phyloP scores from a whole-genome alignment of 257 asterid genomes.

The Orobanche coerulescens region DNA sequence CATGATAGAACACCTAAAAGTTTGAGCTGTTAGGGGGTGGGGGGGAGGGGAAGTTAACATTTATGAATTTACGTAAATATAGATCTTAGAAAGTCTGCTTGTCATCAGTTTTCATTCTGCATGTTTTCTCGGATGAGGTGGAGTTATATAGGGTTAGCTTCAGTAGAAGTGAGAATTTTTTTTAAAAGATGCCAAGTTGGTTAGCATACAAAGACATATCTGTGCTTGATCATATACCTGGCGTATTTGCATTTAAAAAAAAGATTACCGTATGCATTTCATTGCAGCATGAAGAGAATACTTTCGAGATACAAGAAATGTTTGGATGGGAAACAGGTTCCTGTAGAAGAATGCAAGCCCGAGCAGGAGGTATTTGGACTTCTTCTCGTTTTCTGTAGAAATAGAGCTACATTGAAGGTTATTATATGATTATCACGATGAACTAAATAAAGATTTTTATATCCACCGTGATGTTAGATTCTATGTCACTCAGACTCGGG shows the following conservation, averaged over 20 bases:
- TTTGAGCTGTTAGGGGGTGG: too few relatives aligned
- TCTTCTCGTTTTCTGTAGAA: background rate
- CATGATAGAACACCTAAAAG: too few relatives aligned
- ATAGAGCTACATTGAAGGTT: background rate
- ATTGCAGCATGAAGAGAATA: slow-evolving; percentile 56
- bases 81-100: too few relatives aligned
- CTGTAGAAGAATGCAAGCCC: slow-evolving; percentile 31
- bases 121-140: too few relatives aligned
- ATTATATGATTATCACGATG: background rate
- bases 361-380: slow-evolving; percentile 27
- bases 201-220: too few relatives aligned
- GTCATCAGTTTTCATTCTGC: too few relatives aligned
- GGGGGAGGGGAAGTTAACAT: too few relatives aligned
- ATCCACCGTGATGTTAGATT: background rate
- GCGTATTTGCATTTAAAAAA: background rate
- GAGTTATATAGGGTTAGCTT: too few relatives aligned
- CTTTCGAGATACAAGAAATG: slow-evolving; percentile 44
- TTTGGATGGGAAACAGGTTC: slow-evolving; percentile 24
- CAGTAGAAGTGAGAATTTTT: background rate
- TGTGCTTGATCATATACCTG: too few relatives aligned
- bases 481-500: too few relatives aligned
- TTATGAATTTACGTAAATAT: too few relatives aligned
- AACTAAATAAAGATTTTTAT: background rate
- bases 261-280: background rate
- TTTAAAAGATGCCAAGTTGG: background rate